A percentile compares a stretch with the other conserved stretches of the same genome.
Evolutionary conservation across 768 basidiomycete genomes (phyloP).

Genomic region (Leccinum broughii): DNA sequence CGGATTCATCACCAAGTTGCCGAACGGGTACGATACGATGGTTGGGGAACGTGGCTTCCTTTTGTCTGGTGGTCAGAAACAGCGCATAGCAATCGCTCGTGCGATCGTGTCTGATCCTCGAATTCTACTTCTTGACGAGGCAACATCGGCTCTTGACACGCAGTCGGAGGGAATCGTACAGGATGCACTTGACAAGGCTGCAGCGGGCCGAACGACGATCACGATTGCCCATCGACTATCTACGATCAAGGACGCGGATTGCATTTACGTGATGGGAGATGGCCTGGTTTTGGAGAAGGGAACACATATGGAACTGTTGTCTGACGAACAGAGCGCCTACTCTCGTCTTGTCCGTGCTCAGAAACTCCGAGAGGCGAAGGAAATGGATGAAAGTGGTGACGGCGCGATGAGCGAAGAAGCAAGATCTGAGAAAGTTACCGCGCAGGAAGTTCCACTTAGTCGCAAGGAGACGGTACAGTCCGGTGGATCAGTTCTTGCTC

Average conservation of each 20-base stretch:
- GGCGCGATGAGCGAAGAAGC: constrained; percentile 21
- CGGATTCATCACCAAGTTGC: constrained; percentile 81
- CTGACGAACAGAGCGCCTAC: constrained; percentile 63
- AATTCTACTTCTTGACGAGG: no score
- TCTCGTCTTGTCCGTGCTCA: constrained; percentile 76
- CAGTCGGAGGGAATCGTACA: no score
- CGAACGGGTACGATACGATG: constrained; percentile 82
- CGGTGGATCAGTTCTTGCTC: no score
- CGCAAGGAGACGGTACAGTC: no score
- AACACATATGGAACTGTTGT: constrained; percentile 70
- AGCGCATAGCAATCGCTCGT: constrained; percentile 87
- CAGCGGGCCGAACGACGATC: no score
- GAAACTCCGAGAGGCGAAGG: constrained; percentile 61
- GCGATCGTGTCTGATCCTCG: constrained; percentile 62
- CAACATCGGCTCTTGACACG: no score
- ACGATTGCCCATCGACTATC: constrained; percentile 32
- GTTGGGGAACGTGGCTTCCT: constrained; percentile 89
- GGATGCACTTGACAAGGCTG: no score
- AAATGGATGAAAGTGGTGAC: constrained; percentile 28
- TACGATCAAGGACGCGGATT: constrained; percentile 82
- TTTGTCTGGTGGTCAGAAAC: constrained; percentile 84
- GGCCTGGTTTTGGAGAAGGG: constrained; percentile 81
- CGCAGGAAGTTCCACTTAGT: no score
- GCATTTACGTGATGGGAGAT: constrained; percentile 88
- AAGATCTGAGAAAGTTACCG: no score